Percentiles rank a stretch among this genome's conserved stretches.
phyloP scores from a whole-genome alignment of 495 filamentous ascomycete genomes.

The Talaromyces stipitatus region DNA sequence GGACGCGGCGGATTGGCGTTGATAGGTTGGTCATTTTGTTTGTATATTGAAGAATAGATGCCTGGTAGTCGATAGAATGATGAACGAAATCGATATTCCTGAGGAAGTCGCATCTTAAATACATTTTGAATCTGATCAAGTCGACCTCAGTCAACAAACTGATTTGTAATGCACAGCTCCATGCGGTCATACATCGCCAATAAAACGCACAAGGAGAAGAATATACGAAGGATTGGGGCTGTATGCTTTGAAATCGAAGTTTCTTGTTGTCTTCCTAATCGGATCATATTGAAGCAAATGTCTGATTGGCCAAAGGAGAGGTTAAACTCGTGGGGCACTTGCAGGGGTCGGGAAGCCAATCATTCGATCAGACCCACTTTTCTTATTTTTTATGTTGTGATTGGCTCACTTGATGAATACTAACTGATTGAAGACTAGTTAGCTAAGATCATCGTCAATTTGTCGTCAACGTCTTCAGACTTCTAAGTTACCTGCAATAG shows the following conservation, averaged over 20 bases:
- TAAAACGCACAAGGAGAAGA: too few relatives aligned
- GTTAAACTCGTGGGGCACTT: neutral
- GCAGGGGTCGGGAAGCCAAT: neutral
- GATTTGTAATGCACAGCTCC: neutral
- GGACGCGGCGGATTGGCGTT: slow-evolving; percentile 16
- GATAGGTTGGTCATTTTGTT: neutral
- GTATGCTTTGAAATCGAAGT: neutral
- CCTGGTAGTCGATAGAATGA: neutral
- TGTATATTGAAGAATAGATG: neutral
- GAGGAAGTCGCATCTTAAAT: neutral
- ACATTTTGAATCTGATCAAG: neutral
- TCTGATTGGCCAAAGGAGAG: neutral
- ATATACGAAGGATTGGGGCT: too few relatives aligned
- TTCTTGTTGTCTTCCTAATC: neutral
- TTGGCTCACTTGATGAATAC: neutral
- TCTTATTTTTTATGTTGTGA: neutral
- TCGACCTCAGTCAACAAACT: too few relatives aligned
- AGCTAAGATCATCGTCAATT: too few relatives aligned
- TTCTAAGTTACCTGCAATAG: too few relatives aligned
- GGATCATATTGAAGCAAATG: neutral
- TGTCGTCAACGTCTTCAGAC: too few relatives aligned
- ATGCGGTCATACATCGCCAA: neutral
- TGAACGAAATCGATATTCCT: neutral
- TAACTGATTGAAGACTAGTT: too few relatives aligned
- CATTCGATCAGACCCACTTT: too few relatives aligned